A percentile compares a stretch with the other conserved stretches of the same genome.
phyloP scores from a whole-genome alignment of 306 rosid genomes.

The Fragaria vesca region DNA sequence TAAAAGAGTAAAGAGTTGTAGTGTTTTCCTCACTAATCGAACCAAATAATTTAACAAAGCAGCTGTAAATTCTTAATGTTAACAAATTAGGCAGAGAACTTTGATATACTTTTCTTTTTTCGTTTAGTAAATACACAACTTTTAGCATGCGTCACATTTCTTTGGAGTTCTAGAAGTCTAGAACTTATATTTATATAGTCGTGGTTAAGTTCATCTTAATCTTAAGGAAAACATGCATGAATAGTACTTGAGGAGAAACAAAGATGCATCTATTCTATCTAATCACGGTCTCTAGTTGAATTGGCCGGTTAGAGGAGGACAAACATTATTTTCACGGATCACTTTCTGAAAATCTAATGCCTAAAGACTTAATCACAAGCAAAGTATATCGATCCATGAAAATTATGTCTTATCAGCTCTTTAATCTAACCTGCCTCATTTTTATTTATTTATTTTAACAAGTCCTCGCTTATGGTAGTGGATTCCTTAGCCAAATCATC shows the following conservation, averaged over 20 bases:
- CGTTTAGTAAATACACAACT: neutral
- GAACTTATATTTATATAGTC: no score
- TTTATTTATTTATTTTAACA: neutral
- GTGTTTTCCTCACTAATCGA: slow-evolving; percentile 4
- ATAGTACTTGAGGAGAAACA: neutral
- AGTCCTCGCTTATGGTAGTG: neutral
- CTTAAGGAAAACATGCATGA: neutral
- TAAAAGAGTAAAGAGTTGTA: no score
- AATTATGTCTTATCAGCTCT: neutral
- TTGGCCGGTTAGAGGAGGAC: neutral
- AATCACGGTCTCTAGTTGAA: neutral
- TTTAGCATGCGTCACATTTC: no score
- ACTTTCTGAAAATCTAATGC: slow-evolving; percentile 1
- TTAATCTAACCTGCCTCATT: neutral
- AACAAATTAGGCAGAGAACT: neutral
- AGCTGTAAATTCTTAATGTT: neutral
- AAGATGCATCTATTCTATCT: neutral
- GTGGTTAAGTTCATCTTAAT: neutral
- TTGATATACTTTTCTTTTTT: neutral
- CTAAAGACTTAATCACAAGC: neutral
- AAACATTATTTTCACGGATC: neutral
- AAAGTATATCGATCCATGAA: neutral
- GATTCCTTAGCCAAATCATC: neutral
- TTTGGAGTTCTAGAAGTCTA: no score
- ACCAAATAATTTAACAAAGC: neutral